Conservation (phyloP, 2,329 filamentous ascomycete species). For the Colletotrichum eleusines region DNA sequence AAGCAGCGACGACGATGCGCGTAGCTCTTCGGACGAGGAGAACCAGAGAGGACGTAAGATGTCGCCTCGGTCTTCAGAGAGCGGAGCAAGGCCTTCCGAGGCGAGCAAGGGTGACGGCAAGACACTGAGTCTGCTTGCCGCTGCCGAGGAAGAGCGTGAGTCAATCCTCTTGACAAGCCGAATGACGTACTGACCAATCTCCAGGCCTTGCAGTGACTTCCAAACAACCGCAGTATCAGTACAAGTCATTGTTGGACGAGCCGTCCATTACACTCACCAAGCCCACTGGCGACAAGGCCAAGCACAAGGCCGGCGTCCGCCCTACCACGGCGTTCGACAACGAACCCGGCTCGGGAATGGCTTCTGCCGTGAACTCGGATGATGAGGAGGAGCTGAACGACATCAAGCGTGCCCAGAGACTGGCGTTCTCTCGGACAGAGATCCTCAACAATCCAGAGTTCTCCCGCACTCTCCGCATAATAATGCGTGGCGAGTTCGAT, state of each 20-base stretch:
- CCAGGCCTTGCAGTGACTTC: slow-evolving; percentile 66
- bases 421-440: slow-evolving; percentile 83
- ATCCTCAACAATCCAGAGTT: slow-evolving; percentile 81
- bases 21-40: slow-evolving; percentile 74
- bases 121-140: slow-evolving; percentile 74
- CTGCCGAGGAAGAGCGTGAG: slow-evolving; percentile 84
- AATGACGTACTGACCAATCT: slow-evolving; percentile 43
- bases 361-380: slow-evolving; percentile 80
- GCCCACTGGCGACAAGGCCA: slow-evolving; percentile 71
- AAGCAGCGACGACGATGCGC: slow-evolving; percentile 79
- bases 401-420: slow-evolving; percentile 87
- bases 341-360: slow-evolving; percentile 65
- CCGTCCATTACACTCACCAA: slow-evolving; percentile 75
- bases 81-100: slow-evolving; percentile 52
- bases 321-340: slow-evolving; percentile 88
- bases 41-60: slow-evolving; percentile 71
- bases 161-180: slow-evolving; percentile 42
- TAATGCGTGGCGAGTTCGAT: slow-evolving; percentile 88
- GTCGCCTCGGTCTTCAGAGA: slow-evolving; percentile 60
- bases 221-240: slow-evolving; percentile 64
- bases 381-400: slow-evolving; percentile 87
- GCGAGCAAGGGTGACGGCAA: slow-evolving; percentile 55
- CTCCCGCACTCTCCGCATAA: slow-evolving; percentile 87
- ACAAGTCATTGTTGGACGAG: slow-evolving; percentile 74
- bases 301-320: slow-evolving; percentile 73